Percentiles rank a stretch among this genome's conserved stretches.
These are phyloP conservation scores for Bonia amplexicaulis DNA, from an alignment of 176 grass and related monocot genomes.

Conservation along the genomic window DNA sequence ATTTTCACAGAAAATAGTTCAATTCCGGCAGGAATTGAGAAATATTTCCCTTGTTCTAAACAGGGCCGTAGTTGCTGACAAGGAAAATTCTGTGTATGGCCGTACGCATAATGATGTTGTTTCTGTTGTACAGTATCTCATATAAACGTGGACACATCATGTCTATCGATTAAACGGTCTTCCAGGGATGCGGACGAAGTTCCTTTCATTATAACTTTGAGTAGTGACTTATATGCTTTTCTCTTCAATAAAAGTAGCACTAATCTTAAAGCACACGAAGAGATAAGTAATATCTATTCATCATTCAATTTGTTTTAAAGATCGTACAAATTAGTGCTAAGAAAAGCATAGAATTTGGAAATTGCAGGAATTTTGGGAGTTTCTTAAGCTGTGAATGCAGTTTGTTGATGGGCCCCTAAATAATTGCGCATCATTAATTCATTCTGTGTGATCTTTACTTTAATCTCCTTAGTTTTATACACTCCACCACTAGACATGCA, in stretches of 20 bases:
- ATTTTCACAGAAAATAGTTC: no score
- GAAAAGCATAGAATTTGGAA: no score
- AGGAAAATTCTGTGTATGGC: not conserved
- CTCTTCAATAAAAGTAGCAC: no score
- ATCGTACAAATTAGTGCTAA: no score
- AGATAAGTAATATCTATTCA: no score
- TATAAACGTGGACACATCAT: not conserved
- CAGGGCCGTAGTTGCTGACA: not conserved
- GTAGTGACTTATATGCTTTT: no score
- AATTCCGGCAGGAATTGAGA: no score
- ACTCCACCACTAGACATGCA: no score
- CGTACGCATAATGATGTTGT: not conserved
- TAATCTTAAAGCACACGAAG: no score
- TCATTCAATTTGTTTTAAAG: no score
- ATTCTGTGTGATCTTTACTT: not conserved
- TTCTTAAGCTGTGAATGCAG: not conserved
- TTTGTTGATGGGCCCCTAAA: not conserved
- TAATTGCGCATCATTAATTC: not conserved
- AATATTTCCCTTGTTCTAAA: no score
- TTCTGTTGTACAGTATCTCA: not conserved
- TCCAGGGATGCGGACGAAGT: not conserved
- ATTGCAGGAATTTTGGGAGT: not conserved
- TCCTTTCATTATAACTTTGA: not conserved
- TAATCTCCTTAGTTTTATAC: no score
- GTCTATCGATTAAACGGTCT: not conserved